These are phyloP conservation scores for Cyberlindnera xylosilytica DNA, from an alignment of 805 yeast genomes.

Conservation along the genomic window DNA sequence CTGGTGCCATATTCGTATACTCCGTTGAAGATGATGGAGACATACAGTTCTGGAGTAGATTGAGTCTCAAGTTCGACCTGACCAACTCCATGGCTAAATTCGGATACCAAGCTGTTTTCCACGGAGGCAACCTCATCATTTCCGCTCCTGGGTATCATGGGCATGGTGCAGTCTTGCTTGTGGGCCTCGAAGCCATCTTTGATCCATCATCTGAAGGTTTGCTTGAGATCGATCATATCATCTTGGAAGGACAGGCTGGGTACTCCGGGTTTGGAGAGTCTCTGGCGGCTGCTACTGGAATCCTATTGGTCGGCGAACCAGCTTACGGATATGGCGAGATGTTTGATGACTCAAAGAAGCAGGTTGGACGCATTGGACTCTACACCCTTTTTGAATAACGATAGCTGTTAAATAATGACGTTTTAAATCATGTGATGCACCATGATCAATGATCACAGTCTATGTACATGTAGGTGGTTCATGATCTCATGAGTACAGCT, in stretches of 20 bases:
- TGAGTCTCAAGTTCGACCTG: background rate
- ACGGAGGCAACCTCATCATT: slow-evolving; percentile 29
- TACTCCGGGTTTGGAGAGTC: slow-evolving; percentile 44
- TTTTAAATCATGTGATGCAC: background rate
- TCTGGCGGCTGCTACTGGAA: slow-evolving; percentile 28
- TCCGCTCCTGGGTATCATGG: slow-evolving; percentile 51
- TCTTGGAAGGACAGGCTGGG: slow-evolving; percentile 24
- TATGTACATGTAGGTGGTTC: slow-evolving; percentile 4
- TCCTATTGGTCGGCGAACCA: slow-evolving; percentile 38
- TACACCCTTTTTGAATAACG: slow-evolving; percentile 5
- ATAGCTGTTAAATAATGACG: too few species aligned
- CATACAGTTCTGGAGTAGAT: slow-evolving; percentile 5
- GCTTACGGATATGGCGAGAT: slow-evolving; percentile 33
- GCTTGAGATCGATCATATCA: slow-evolving; percentile 12
- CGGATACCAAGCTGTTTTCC: slow-evolving; percentile 10
- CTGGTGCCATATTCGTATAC: slow-evolving; percentile 42
- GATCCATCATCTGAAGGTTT: background rate
- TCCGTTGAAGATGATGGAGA: background rate
- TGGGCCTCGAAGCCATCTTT: slow-evolving; percentile 27
- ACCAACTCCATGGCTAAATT: slow-evolving; percentile 14
- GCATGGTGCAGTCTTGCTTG: slow-evolving; percentile 39
- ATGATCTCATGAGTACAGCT: slow-evolving; percentile 7
- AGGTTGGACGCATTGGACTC: slow-evolving; percentile 33
- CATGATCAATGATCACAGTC: background rate
- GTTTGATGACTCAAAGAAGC: slow-evolving; percentile 22